Evolutionary conservation across 164 flowering plant species (phyloP), one percentile per base, ranked within the genome.

Genomic region (Platanus orientalis): DNA sequence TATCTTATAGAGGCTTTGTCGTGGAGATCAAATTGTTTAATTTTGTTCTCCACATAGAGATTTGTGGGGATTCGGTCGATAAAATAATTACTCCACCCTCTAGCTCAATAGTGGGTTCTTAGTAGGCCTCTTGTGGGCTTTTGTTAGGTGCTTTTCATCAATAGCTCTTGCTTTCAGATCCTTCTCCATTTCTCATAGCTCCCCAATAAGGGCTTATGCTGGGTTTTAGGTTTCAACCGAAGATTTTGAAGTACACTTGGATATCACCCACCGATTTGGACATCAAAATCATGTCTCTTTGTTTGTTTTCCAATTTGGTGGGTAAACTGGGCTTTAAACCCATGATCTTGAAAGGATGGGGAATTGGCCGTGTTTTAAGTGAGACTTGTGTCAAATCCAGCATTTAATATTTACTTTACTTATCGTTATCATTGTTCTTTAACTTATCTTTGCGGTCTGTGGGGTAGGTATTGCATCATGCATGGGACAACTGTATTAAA

Each of bases 401-500:
- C 7, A 34, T 5, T 34, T 34, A 5, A 5, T 34, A 10, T 42
- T 42, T 11, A 14, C 47, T 10, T 32, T 32, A 32, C 9, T 32
- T 32, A 32, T 45, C 20, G n/a, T 45, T 5, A 45, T 45, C 49
- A 45, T 45, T 26, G 7, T 26, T 27, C 34, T 53, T 53, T 26
- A 27, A 12, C 48, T 65, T 45, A 63, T 30, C 54, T 55, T 69
- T 24, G 51, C 58, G 67, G 71, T 30, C 45, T 23, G 60, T 50
- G 56, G 60, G 50, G 63, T 39, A 32, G 20, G 42, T 34, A 20
- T 47, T 44, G 63, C 26, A 23, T 50, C 34, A 32, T n/a, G 61
- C 32, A 66, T 54, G 76, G 73, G 76, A 69, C 71, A 72, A 73
- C 75, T 7, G n/a, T 54, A 48, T 11, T 32, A 23, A 69, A 55